Base-by-base conservation (phyloP, 2,329 filamentous ascomycete species). In the Septoria petroselini region DNA sequence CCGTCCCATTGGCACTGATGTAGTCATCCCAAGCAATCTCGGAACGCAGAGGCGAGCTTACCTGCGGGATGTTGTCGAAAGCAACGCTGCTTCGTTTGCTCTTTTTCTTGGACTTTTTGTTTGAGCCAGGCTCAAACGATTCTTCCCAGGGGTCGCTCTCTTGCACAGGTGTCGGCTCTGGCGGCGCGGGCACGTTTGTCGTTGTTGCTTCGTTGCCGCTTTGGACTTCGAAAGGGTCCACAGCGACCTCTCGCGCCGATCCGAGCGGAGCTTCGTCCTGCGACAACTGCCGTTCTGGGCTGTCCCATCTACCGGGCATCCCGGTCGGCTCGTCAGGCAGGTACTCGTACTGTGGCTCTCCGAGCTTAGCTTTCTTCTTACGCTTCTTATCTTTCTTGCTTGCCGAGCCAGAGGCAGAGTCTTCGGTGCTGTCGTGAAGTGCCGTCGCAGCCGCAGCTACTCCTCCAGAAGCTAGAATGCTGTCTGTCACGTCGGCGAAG, bases 1-100 rank as follows among this genome's bases (percentile, higher is more conserved):
- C 54, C 15, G 43, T 39, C 7, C 48, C 42, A 14, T 44, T 49
- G 7, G 46, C 45, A 14, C 67, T 65, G 15, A 73, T 62, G 44
- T 74, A 73, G 49, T 75, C 73, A 14, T 74, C 65, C 45, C 70
- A 69, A 19, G 69, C 68, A 44, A 73, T 64, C 50, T 75, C 72
- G n/a, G 71, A 66, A 21, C 72, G 62, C 27, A 75, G 62, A 4
- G 72, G 73, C 19, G 72, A 74, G 48, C 70, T 69, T 7, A 71
- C 65, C 14, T 66, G 65, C 7, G 67, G 64, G 18, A 70, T 69
- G 27, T 70, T 71, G 34, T 47, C 43, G 14, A 47, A 47, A 53
- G 62, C 66, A 42, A 67, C 65, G 46, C 70, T 73, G 39, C 68
- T 66, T 29, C 73, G 67, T 61, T 73, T 76, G 29, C 61, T 62